These are phyloP conservation scores for Candida parachauliodes DNA, from an alignment of 805 yeast species.

Conservation along the genomic window DNA sequence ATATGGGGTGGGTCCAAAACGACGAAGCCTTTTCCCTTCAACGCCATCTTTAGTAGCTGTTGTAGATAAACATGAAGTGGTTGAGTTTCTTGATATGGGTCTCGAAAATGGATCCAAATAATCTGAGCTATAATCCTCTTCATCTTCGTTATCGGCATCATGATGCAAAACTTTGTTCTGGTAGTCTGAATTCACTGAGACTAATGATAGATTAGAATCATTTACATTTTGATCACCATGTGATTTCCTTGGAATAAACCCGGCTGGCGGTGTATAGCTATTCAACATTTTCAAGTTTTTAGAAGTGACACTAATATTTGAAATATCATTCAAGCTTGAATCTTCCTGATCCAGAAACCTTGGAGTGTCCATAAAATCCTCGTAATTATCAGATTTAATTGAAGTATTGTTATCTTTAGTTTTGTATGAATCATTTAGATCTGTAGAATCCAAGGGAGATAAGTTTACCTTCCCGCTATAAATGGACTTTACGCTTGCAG, in stretches of 20 bases:
- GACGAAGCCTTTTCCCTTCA: constrained; percentile 57
- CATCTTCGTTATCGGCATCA: neutral
- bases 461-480: constrained; percentile 31
- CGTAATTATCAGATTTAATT: neutral
- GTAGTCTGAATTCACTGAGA: constrained; percentile 24
- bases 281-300: constrained; percentile 15
- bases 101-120: constrained; percentile 39
- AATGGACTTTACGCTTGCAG: constrained; percentile 38
- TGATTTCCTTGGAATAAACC: neutral
- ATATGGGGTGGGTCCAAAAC: constrained; percentile 38
- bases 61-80: constrained; percentile 65
- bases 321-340: constrained; percentile 4
- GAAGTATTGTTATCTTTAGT: neutral
- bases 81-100: constrained; percentile 58
- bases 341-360: constrained; percentile 7
- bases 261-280: neutral
- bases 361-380: neutral
- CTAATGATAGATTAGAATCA: constrained; percentile 22
- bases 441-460: constrained; percentile 6
- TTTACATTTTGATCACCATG: constrained; percentile 2
- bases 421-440: neutral
- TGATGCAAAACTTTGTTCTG: constrained; percentile 11
- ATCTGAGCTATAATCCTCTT: constrained; percentile 6
- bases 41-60: constrained; percentile 74
- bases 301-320: constrained; percentile 15